A percentile compares a stretch with the other conserved stretches of the same genome.
phyloP scores from a whole-genome alignment of 805 yeast species.

The Schizosaccharomyces japonicus region DNA sequence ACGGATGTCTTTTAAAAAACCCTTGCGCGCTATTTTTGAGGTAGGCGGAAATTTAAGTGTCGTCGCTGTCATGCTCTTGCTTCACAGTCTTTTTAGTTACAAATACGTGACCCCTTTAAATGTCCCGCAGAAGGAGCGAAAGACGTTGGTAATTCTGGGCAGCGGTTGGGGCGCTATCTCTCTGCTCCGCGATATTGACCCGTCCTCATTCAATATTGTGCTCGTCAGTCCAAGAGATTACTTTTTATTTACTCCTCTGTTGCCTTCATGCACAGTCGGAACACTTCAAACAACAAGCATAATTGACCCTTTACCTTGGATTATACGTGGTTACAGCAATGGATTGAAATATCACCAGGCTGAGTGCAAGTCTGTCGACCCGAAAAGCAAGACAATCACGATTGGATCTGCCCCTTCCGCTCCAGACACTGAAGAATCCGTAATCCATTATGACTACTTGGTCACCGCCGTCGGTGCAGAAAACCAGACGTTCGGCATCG shows the following conservation, averaged over 20 bases:
- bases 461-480: constrained; percentile 89
- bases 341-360: constrained; percentile 78
- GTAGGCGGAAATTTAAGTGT: too few relatives aligned
- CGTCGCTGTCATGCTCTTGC: too few relatives aligned
- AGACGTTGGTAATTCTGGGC: constrained; percentile 20
- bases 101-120: too few relatives aligned
- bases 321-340: constrained; percentile 49
- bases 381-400: constrained; percentile 36
- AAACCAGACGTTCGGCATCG: constrained; percentile 82
- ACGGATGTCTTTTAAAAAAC: too few relatives aligned
- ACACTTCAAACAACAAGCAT: constrained; percentile 69
- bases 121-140: too few relatives aligned
- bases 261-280: constrained; percentile 89
- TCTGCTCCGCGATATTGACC: constrained; percentile 59
- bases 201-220: constrained; percentile 66
- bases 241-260: constrained; percentile 77
- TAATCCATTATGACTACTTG: constrained; percentile 53
- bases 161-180: constrained; percentile 93
- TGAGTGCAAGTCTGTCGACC: constrained; percentile 66
- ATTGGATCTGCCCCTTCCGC: constrained; percentile 18
- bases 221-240: constrained; percentile 86
- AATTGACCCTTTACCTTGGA: constrained; percentile 75
- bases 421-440: constrained; percentile 20
- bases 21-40: too few relatives aligned
- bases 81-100: too few relatives aligned